Conservation (phyloP, 2,329 filamentous ascomycete genomes). For the Herpotrichia juniperi region DNA sequence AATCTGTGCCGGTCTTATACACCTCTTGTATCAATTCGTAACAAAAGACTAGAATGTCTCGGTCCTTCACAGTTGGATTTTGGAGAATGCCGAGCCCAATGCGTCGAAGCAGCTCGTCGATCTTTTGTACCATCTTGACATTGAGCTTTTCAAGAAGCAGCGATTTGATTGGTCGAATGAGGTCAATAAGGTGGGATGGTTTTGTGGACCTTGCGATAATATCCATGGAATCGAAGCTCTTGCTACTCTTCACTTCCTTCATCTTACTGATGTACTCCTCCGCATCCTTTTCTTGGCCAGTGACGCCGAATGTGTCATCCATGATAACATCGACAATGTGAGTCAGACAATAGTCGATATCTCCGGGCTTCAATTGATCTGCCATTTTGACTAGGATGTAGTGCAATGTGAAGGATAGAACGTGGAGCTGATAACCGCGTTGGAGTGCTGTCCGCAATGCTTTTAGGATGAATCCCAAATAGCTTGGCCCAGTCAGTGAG, state of each 20-base stretch:
- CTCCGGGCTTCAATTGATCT: conserved; percentile 76
- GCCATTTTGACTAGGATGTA: conserved; percentile 80
- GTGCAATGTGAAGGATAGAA: conserved; percentile 93
- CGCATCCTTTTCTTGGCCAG: conserved; percentile 94
- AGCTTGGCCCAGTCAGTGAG: conserved; percentile 77
- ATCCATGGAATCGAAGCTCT: conserved; percentile 98
- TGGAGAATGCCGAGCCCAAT: conserved; percentile 82
- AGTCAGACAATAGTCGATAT: conserved; percentile 84
- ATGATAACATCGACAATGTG: conserved; percentile 85
- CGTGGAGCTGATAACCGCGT: conserved; percentile 90
- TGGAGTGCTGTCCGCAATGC: conserved; percentile 83
- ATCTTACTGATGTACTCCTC: conserved; percentile 94
- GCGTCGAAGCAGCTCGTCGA: conserved; percentile 84
- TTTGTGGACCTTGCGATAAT: conserved; percentile 84
- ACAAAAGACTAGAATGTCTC: conserved; percentile 89
- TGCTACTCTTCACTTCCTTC: conserved; percentile 98
- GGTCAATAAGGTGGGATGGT: conserved; percentile 71
- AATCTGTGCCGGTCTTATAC: conserved; percentile 67
- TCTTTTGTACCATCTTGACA: conserved; percentile 81
- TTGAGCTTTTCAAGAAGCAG: conserved; percentile 85
- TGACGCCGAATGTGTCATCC: conserved; percentile 94
- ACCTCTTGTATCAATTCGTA: conserved; percentile 92
- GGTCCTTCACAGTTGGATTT: conserved; percentile 78
- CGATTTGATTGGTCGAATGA: conserved; percentile 78
- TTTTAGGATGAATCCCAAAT: conserved; percentile 91